phyloP scores from a whole-genome alignment of 1,139 yeast genomes.

The Geotrichum histeridarum region DNA sequence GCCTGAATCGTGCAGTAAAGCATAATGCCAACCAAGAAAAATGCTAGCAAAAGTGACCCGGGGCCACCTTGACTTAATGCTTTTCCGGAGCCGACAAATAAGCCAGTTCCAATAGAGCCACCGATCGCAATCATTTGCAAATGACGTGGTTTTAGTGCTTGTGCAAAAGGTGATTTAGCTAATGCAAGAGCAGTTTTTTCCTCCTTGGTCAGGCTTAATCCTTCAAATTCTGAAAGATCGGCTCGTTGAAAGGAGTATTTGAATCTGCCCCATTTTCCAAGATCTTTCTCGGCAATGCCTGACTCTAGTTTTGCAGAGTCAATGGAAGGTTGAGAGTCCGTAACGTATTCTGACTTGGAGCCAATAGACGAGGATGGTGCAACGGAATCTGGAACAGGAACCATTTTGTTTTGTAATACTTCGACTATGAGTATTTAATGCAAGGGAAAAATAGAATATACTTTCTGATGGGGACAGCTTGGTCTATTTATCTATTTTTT shows the following conservation, averaged over 20 bases:
- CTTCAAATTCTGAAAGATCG: constrained; percentile 20
- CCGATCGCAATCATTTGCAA: constrained; percentile 72
- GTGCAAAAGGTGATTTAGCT: constrained; percentile 38
- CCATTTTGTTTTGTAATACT: not conserved
- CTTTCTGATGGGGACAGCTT: too few species aligned
- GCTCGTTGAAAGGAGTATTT: constrained; percentile 32
- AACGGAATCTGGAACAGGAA: not conserved
- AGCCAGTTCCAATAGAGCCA: constrained; percentile 77
- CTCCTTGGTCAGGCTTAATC: constrained; percentile 32
- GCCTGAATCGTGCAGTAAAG: constrained; percentile 53
- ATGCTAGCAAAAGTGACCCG: constrained; percentile 57
- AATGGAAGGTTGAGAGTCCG: not conserved
- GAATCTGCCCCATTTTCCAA: constrained; percentile 25
- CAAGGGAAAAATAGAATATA: too few species aligned
- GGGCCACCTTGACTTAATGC: constrained; percentile 73
- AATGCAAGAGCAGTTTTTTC: constrained; percentile 31
- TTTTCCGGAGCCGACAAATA: constrained; percentile 69
- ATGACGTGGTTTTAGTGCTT: constrained; percentile 48
- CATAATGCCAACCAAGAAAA: constrained; percentile 41
- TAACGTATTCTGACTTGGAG: not conserved
- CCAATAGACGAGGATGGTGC: too few species aligned
- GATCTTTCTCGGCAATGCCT: not conserved
- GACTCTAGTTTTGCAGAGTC: too few species aligned
- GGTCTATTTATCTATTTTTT: too few species aligned
- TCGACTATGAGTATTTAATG: too few species aligned